Percentiles rank a stretch among this genome's conserved stretches.
Evolutionary conservation across 306 rosid species (phyloP).

Genomic region (Biancaea sappan): DNA sequence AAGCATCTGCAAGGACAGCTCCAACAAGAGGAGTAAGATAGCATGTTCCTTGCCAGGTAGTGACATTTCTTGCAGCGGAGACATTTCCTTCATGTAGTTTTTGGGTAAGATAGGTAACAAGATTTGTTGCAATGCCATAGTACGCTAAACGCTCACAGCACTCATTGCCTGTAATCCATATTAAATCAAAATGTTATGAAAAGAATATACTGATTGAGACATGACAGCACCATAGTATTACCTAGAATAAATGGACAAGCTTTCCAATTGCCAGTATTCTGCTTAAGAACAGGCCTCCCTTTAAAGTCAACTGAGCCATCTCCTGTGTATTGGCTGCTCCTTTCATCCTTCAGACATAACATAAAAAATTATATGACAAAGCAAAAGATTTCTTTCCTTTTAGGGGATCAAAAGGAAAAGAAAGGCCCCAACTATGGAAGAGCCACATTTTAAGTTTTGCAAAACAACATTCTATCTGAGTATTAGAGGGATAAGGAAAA

Average conservation of each 20-base stretch:
- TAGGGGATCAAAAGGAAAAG: not conserved
- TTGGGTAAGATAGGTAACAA: conserved; percentile 86
- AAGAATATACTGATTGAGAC: not conserved
- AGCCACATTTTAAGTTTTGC: conserved; percentile 15
- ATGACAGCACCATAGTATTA: conserved; percentile 29
- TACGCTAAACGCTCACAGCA: conserved; percentile 95
- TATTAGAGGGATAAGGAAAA: not conserved
- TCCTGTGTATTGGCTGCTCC: conserved; percentile 47
- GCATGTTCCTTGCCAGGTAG: conserved; percentile 98
- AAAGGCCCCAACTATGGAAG: not conserved
- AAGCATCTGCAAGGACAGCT: conserved; percentile 93
- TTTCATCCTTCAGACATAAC: conserved; percentile 52
- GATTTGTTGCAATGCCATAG: conserved; percentile 91
- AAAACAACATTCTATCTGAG: conserved; percentile 1
- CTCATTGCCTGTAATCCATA: conserved; percentile 70
- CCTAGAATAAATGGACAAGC: conserved; percentile 81
- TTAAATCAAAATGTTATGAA: not conserved
- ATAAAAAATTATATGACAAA: conserved; percentile 1
- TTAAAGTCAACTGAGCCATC: conserved; percentile 73
- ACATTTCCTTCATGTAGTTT: conserved; percentile 91
- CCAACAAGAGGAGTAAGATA: conserved; percentile 97
- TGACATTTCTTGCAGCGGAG: conserved; percentile 89
- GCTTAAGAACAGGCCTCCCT: conserved; percentile 67
- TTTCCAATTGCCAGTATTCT: conserved; percentile 69
- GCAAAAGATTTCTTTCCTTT: not conserved